Evolutionary conservation across 169 alveolate genomes (phyloP).

Genomic region (Plasmodium vivax): DNA sequence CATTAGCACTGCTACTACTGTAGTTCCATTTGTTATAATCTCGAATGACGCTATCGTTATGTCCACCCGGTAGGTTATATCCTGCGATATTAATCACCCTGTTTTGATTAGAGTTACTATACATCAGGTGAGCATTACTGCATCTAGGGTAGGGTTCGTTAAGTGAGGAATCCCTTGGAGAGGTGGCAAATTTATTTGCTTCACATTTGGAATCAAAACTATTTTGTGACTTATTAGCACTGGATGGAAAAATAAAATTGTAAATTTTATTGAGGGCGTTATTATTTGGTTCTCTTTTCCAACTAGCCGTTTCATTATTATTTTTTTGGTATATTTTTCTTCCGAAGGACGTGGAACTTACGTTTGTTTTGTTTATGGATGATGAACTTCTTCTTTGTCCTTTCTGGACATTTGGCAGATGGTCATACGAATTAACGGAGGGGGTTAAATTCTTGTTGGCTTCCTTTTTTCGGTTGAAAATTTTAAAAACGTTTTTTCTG

Average conservation of each 20-base stretch:
- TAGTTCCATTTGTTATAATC: neutral
- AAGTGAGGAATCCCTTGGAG: neutral
- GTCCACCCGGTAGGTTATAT: neutral
- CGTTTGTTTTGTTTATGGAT: slow-evolving; percentile 2
- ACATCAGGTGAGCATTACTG: neutral
- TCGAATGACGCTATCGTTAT: neutral
- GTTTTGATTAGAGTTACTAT: neutral
- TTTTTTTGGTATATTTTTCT: neutral
- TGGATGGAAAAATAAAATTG: slow-evolving; percentile 47
- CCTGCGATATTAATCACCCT: neutral
- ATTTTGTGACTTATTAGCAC: slow-evolving; percentile 22
- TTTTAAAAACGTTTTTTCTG: neutral
- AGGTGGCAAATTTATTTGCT: neutral
- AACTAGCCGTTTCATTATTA: neutral
- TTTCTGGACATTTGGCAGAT: slow-evolving; percentile 10
- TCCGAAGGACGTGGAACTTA: neutral
- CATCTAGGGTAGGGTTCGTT: neutral
- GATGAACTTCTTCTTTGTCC: slow-evolving; percentile 6
- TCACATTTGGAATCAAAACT: neutral
- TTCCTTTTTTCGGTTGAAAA: slow-evolving; percentile 41
- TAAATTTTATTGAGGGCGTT: slow-evolving; percentile 40
- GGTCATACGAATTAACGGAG: slow-evolving; percentile 36
- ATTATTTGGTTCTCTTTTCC: slow-evolving; percentile 25
- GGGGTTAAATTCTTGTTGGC: neutral
- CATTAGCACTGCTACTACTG: neutral